A percentile compares a stretch with the other conserved stretches of the same genome.
phyloP scores from a whole-genome alignment of 176 grass and related monocot species.

The Eleusine indica region DNA sequence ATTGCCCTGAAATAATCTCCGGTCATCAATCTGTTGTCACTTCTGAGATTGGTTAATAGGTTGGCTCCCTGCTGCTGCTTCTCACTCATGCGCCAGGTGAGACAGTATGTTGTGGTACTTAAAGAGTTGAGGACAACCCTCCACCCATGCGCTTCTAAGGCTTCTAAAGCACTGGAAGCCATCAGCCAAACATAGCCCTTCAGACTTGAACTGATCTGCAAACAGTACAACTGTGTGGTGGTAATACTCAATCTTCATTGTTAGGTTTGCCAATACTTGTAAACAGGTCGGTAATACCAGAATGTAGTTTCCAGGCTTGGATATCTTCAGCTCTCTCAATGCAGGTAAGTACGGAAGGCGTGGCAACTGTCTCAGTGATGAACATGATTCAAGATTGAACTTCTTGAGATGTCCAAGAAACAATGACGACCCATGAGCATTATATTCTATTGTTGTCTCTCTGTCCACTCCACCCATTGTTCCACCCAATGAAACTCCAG shows the following conservation, averaged over 20 bases:
- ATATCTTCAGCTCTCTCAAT: neutral
- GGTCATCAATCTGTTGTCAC: neutral
- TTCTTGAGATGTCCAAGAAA: neutral
- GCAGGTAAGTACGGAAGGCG: neutral
- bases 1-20: conserved; percentile 3
- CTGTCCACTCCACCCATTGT: neutral
- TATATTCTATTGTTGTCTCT: neutral
- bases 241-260: neutral
- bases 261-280: neutral
- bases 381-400: neutral
- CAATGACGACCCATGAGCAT: neutral
- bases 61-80: neutral
- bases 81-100: neutral
- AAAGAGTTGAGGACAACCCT: neutral
- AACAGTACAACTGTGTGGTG: neutral
- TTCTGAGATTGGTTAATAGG: neutral
- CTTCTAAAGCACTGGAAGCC: neutral
- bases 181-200: neutral
- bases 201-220: neutral
- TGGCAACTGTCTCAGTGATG: neutral
- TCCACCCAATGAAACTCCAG: neutral
- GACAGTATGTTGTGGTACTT: neutral
- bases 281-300: neutral
- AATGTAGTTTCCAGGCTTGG: neutral
- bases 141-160: neutral